phyloP scores from a whole-genome alignment of 2,329 filamentous ascomycete species.

The Fusarium papillatum region DNA sequence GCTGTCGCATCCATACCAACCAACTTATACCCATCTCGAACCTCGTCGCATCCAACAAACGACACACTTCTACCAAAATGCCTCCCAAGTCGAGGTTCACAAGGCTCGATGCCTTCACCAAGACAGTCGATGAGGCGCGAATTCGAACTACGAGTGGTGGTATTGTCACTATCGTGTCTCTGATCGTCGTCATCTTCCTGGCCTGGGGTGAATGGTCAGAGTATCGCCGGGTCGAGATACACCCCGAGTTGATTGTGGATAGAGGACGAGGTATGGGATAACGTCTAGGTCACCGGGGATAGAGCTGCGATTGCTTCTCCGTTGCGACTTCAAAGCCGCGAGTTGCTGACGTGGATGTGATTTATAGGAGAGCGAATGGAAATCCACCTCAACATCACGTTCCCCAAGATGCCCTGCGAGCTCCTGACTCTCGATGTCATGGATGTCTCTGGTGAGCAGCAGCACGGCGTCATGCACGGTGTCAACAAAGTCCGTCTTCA shows the following conservation, averaged over 20 bases:
- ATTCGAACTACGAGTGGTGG: constrained; percentile 96
- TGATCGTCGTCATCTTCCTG: constrained; percentile 90
- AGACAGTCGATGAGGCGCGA: constrained; percentile 98
- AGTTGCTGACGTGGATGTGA: constrained; percentile 38
- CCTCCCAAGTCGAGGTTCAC: constrained; percentile 94
- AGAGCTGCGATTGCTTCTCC: neutral
- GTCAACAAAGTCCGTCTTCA: constrained; percentile 90
- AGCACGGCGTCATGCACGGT: constrained; percentile 93
- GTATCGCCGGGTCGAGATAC: constrained; percentile 87
- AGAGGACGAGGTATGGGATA: constrained; percentile 84
- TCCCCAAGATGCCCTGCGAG: constrained; percentile 94
- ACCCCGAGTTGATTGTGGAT: constrained; percentile 95
- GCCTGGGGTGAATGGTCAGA: constrained; percentile 97
- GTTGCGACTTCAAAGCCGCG: neutral
- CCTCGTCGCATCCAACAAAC: constrained; percentile 14
- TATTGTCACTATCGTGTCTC: constrained; percentile 91
- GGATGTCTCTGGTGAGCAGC: constrained; percentile 98
- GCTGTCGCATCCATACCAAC: constrained; percentile 15
- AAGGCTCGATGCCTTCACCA: constrained; percentile 97
- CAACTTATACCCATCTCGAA: constrained; percentile 22
- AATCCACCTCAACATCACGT: constrained; percentile 97
- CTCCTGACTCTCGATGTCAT: constrained; percentile 97
- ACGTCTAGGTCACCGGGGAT: neutral
- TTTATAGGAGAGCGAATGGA: constrained; percentile 93
- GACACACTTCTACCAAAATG: constrained; percentile 66